These are phyloP conservation scores for Cercophora samala DNA, from an alignment of 495 filamentous ascomycete genomes.

Conservation along the genomic window DNA sequence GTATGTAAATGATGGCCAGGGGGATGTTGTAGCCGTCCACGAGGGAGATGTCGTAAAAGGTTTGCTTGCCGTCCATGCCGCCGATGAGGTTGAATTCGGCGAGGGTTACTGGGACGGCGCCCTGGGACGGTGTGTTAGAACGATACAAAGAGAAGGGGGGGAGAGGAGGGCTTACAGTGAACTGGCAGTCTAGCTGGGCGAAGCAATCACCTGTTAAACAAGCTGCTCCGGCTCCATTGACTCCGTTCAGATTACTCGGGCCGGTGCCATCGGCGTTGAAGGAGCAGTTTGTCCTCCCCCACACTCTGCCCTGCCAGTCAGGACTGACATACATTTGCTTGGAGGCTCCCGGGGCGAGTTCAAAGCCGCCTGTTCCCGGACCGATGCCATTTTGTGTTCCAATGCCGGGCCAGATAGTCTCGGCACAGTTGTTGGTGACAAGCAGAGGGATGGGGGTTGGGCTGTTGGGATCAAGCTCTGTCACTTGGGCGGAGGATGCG, in stretches of 20 bases:
- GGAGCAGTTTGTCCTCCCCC: slow-evolving; percentile 79
- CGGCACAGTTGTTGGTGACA: slow-evolving; percentile 63
- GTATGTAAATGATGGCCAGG: slow-evolving; percentile 61
- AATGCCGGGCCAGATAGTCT: slow-evolving; percentile 70
- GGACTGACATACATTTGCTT: slow-evolving; percentile 55
- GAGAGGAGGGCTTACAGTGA: slow-evolving; percentile 48
- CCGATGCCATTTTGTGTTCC: slow-evolving; percentile 62
- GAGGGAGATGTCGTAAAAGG: slow-evolving; percentile 79
- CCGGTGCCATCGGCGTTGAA: slow-evolving; percentile 58
- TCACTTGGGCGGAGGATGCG: neutral
- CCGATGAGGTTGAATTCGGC: slow-evolving; percentile 71
- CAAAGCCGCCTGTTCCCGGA: slow-evolving; percentile 61
- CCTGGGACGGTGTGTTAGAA: slow-evolving; percentile 34
- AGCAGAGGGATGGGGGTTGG: slow-evolving; percentile 45
- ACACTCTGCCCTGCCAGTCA: slow-evolving; percentile 76
- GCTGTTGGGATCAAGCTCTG: slow-evolving; percentile 9
- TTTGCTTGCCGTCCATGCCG: slow-evolving; percentile 54
- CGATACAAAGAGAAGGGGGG: neutral
- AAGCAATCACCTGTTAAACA: slow-evolving; percentile 74
- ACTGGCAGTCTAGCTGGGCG: slow-evolving; percentile 60
- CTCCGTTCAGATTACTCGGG: slow-evolving; percentile 45
- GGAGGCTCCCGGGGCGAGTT: slow-evolving; percentile 50
- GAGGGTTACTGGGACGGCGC: slow-evolving; percentile 63
- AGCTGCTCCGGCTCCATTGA: slow-evolving; percentile 55
- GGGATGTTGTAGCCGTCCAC: slow-evolving; percentile 84